Evolutionary conservation across 106 monocot species (phyloP).

Genomic region (Allium sativum): DNA sequence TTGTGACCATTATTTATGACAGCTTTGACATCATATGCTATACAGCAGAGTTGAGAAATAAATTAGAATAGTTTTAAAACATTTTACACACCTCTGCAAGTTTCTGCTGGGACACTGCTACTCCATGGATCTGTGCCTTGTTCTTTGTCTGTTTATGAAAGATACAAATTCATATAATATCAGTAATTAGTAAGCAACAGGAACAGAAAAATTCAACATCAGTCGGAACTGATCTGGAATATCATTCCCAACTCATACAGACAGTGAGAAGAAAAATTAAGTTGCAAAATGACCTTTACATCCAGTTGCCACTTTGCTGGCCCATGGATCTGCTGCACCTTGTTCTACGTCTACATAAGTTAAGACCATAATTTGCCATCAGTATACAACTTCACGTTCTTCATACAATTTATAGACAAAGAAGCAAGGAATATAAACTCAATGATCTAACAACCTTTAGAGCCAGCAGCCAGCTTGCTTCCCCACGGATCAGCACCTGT

Average conservation of each 20-base stretch:
- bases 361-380: too few relatives aligned
- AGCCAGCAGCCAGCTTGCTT: neutral
- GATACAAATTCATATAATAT: neutral
- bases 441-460: neutral
- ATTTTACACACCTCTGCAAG: neutral
- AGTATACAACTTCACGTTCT: too few relatives aligned
- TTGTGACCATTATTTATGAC: too few relatives aligned
- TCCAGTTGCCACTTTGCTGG: neutral
- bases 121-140: constrained; percentile 7
- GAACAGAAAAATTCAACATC: neutral
- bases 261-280: neutral
- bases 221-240: neutral
- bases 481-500: neutral
- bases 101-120: neutral
- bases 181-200: too few relatives aligned
- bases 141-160: constrained; percentile 1
- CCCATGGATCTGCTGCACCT: neutral
- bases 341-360: neutral
- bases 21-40: too few relatives aligned
- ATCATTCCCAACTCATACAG: neutral
- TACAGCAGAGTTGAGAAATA: too few relatives aligned
- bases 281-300: neutral
- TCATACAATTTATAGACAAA: too few relatives aligned
- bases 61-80: too few relatives aligned
- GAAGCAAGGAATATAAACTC: too few relatives aligned